A percentile compares a stretch with the other conserved stretches of the same genome.
phyloP scores from a whole-genome alignment of 2,329 filamentous ascomycete species.

The Aspergillus novofumigatus region DNA sequence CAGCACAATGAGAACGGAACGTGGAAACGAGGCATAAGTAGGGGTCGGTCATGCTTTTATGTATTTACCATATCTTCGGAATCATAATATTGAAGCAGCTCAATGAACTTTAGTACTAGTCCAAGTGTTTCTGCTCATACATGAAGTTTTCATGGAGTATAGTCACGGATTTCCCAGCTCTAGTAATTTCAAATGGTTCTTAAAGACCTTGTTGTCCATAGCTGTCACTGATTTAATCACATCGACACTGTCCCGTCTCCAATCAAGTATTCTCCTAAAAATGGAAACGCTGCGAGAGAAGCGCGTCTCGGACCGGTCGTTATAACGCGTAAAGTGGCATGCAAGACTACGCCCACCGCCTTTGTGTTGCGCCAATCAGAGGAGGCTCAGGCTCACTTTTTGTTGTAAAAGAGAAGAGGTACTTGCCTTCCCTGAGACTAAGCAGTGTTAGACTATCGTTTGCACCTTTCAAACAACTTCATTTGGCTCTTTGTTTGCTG shows the following conservation, averaged over 20 bases:
- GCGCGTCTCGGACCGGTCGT: constrained; percentile 9
- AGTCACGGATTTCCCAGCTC: neutral
- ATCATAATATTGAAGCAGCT: constrained; percentile 3
- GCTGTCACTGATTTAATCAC: neutral
- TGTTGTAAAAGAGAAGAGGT: neutral
- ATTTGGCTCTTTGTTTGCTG: neutral
- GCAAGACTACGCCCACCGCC: constrained; percentile 16
- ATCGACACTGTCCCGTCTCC: neutral
- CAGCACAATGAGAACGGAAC: constrained; percentile 6
- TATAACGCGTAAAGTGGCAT: constrained; percentile 20
- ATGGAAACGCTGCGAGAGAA: neutral
- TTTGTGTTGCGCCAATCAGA: constrained; percentile 13
- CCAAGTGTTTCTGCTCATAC: neutral
- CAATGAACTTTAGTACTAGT: constrained; percentile 7
- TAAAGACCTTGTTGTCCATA: neutral
- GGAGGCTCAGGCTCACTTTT: neutral
- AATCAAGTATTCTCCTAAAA: neutral
- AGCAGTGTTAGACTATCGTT: neutral
- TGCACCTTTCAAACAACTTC: neutral
- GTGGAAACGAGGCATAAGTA: constrained; percentile 14
- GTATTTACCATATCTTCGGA: constrained; percentile 23
- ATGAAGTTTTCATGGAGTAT: neutral
- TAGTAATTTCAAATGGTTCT: neutral
- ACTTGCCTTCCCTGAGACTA: neutral
- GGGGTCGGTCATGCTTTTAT: constrained; percentile 11